Base-by-base conservation (phyloP, 2,329 filamentous ascomycete genomes). In the Colletotrichum sojae region DNA sequence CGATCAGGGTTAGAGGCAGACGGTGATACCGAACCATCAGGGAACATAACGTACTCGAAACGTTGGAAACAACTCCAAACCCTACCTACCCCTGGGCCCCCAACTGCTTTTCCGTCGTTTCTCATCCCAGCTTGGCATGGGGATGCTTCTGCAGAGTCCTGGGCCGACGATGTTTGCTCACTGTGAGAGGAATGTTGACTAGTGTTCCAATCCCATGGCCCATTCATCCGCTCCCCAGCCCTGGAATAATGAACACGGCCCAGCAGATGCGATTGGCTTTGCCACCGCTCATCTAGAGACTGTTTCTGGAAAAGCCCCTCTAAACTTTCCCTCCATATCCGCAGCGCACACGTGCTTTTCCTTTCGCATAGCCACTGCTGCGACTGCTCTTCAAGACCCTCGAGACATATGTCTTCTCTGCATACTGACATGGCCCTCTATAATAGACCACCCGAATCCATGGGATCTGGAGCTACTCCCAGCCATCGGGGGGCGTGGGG, bases 141-240 rank as follows among this genome's bases (percentile, higher is more conserved):
- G 31, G 31, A 36, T n/a, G 13, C 40, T 16, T 15, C 4, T 43
- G 15, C 40, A n/a, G 12, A 4, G 13, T 43, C 13, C 40, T 43
- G 13, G 40, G 40, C 3, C 27, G 25, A 4, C 4, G 56, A 22
- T 59, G 56, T 59, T 59, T 43, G 15, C 40, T 43, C 31, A 20
- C 27, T 9, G 27, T 31, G 27, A 31, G 27, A 31, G n/a, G 20
- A 60, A 43, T 51, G 57, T 60, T 60, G 27, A 31, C 9, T 25
- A 25, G 22, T 25, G 22, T 25, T 4, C 22, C 22, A 25, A 25
- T 25, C 22, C 31, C 45, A 5, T 25, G 8, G 8, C 51, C 39
- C 39, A 63, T 25, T 65, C 39, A 46, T 40, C 53, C 22, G 51
- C 36, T 65, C 48, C 53, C 45, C 55, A 40, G 48, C 63, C 45